Percentiles rank a stretch among this genome's conserved stretches.
Conservation (phyloP, 768 basidiomycete genomes). For the Macrolepiota fuliginosa region DNA sequence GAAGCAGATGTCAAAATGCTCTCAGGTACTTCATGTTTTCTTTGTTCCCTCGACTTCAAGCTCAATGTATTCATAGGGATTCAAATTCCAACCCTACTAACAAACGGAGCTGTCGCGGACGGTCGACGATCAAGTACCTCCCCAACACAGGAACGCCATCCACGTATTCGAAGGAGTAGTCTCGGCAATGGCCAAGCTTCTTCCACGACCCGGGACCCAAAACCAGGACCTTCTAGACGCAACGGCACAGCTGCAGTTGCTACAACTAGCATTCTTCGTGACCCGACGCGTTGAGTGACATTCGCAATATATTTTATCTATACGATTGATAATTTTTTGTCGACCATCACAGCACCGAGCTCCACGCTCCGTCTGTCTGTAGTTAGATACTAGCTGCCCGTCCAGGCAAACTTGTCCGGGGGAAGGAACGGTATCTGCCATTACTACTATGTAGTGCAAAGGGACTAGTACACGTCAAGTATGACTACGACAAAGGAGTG, state of each 20-base stretch:
- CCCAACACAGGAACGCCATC: constrained; percentile 1
- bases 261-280: constrained; percentile 2
- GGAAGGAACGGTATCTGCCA: not conserved
- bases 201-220: not conserved
- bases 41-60: not conserved
- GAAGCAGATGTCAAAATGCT: constrained; percentile 72
- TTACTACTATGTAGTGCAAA: constrained; percentile 2
- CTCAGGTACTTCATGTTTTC: constrained; percentile 45
- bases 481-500: constrained; percentile 9
- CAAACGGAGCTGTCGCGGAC: not conserved
- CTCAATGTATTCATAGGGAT: not conserved
- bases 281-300: not conserved
- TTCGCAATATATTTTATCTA: not conserved
- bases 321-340: not conserved
- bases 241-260: not conserved
- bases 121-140: constrained; percentile 1
- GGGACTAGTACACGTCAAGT: constrained; percentile 9
- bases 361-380: not conserved
- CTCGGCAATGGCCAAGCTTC: constrained; percentile 1
- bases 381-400: not conserved
- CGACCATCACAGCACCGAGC: not conserved
- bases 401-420: not conserved
- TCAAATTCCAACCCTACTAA: not conserved
- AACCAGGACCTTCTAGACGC: constrained; percentile 3
- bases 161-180: constrained; percentile 6